phyloP scores from a whole-genome alignment of 225 moss, liverwort and hornwort species.

The Sphagnum contortum region DNA sequence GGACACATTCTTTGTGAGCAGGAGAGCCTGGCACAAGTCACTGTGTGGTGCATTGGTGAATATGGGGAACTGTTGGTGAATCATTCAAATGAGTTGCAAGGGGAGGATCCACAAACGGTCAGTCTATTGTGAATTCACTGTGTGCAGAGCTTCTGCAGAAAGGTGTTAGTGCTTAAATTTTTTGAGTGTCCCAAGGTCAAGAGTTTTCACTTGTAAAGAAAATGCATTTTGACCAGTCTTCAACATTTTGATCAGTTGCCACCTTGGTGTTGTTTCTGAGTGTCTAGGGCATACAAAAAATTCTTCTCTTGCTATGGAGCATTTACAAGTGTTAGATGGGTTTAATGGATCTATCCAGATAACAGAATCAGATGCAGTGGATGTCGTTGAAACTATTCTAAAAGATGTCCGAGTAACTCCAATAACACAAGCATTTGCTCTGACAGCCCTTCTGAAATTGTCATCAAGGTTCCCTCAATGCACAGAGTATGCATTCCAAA shows the following conservation, averaged over 20 bases:
- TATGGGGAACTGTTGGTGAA: slow-evolving; percentile 93
- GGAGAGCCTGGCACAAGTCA: slow-evolving; percentile 86
- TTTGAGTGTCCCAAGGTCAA: too few species aligned
- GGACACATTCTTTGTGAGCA: slow-evolving; percentile 14
- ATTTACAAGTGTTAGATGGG: too few species aligned
- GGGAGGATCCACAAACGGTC: slow-evolving; percentile 86
- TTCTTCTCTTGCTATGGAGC: too few species aligned
- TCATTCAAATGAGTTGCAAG: slow-evolving; percentile 63
- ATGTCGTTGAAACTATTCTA: slow-evolving; percentile 66
- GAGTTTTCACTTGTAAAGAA: too few species aligned
- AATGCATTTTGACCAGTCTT: too few species aligned
- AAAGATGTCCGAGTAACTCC: slow-evolving; percentile 48
- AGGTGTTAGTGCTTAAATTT: too few species aligned
- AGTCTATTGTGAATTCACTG: slow-evolving; percentile 6
- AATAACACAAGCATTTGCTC: slow-evolving; percentile 52
- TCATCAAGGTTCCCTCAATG: slow-evolving; percentile 76
- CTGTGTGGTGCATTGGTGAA: slow-evolving; percentile 93
- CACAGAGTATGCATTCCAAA: slow-evolving; percentile 31
- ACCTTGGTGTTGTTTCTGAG: neutral
- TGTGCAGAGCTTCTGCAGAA: too few species aligned
- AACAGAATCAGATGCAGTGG: slow-evolving; percentile 93
- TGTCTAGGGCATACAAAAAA: too few species aligned
- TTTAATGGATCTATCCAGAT: slow-evolving; percentile 31
- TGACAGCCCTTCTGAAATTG: slow-evolving; percentile 79
- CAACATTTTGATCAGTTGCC: too few species aligned